Percentiles rank a stretch among this genome's conserved stretches.
phyloP scores from a whole-genome alignment of 2,329 filamentous ascomycete species.

The Fusarium pseudonygamai region DNA sequence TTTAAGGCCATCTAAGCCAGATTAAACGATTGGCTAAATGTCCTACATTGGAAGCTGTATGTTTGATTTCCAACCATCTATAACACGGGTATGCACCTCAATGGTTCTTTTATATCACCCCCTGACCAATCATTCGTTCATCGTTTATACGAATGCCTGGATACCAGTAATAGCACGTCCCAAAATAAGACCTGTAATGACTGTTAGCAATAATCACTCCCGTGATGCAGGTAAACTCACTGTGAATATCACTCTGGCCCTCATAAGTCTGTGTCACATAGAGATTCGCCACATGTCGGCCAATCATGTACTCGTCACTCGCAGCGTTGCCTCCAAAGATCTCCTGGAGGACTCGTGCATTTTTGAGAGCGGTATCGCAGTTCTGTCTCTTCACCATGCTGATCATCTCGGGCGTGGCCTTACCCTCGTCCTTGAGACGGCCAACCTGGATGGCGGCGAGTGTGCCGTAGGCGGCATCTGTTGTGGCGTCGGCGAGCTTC shows the following conservation, averaged over 20 bases:
- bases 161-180: constrained; percentile 77
- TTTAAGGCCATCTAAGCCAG: neutral
- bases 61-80: constrained; percentile 35
- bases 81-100: constrained; percentile 17
- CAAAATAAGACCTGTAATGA: constrained; percentile 69
- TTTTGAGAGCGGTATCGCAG: constrained; percentile 86
- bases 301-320: constrained; percentile 96
- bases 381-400: constrained; percentile 97
- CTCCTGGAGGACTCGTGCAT: constrained; percentile 86
- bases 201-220: constrained; percentile 27
- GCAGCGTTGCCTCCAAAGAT: constrained; percentile 98
- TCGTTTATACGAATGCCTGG: constrained; percentile 76
- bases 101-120: constrained; percentile 14
- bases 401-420: constrained; percentile 94
- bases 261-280: constrained; percentile 99
- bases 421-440: constrained; percentile 89
- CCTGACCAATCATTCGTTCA: constrained; percentile 13
- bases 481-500: constrained; percentile 92
- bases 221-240: constrained; percentile 63
- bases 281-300: constrained; percentile 92
- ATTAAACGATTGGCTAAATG: neutral
- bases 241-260: constrained; percentile 97
- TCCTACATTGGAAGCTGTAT: neutral
- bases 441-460: constrained; percentile 91
- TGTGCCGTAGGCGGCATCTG: constrained; percentile 91